Conservation (phyloP, 192 early-diverging fungal genomes). For the Backusella sp. region DNA sequence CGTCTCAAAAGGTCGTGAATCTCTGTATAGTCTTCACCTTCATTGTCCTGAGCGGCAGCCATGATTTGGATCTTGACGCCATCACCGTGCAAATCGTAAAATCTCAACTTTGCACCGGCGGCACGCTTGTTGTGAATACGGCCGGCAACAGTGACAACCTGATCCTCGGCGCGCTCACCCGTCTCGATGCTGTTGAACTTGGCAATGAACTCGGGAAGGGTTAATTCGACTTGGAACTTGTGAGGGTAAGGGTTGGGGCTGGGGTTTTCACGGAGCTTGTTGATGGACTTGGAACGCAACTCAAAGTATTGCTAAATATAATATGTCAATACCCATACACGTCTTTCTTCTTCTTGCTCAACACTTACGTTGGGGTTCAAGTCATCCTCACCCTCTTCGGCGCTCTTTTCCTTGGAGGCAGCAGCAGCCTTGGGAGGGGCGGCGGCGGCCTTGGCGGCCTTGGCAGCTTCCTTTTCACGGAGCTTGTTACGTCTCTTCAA, state of each 20-base stretch:
- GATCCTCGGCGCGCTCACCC: slow-evolving; percentile 67
- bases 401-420: slow-evolving; percentile 42
- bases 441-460: slow-evolving; percentile 59
- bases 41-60: slow-evolving; percentile 71
- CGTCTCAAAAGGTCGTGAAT: slow-evolving; percentile 82
- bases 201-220: slow-evolving; percentile 82
- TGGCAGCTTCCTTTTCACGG: slow-evolving; percentile 81
- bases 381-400: slow-evolving; percentile 77
- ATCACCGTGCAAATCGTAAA: slow-evolving; percentile 95
- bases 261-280: slow-evolving; percentile 76
- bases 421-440: slow-evolving; percentile 40
- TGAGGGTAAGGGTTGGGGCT: slow-evolving; percentile 95
- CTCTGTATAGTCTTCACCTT: slow-evolving; percentile 67
- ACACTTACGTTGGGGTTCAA: slow-evolving; percentile 79
- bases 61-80: slow-evolving; percentile 94
- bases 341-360: slow-evolving; percentile 7
- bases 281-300: slow-evolving; percentile 84
- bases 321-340: neutral
- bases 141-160: slow-evolving; percentile 79
- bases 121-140: slow-evolving; percentile 95
- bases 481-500: slow-evolving; percentile 89
- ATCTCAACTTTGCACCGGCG: slow-evolving; percentile 86
- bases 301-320: slow-evolving; percentile 93
- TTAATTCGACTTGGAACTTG: slow-evolving; percentile 94
- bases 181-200: slow-evolving; percentile 72